Conservation (phyloP, 2,329 filamentous ascomycete genomes). For the Xylogone sp. region DNA sequence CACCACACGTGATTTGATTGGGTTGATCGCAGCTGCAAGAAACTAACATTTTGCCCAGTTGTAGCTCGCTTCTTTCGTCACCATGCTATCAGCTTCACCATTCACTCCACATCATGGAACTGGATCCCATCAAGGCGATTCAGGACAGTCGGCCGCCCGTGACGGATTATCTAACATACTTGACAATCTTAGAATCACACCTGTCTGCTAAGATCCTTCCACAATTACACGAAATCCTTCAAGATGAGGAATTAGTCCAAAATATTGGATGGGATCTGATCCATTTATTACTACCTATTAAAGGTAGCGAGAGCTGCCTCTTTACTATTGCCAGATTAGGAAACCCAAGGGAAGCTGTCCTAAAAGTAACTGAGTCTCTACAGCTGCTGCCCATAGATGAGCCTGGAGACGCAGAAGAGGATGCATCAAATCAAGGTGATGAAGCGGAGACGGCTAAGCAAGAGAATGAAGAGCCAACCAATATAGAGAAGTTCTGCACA, state of each 20-base stretch:
- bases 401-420: slow-evolving; percentile 14
- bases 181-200: slow-evolving; percentile 74
- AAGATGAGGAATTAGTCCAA: slow-evolving; percentile 64
- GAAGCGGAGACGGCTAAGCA: slow-evolving; percentile 10
- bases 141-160: slow-evolving; percentile 38
- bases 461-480: slow-evolving; percentile 13
- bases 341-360: slow-evolving; percentile 76
- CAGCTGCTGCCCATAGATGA: slow-evolving; percentile 50
- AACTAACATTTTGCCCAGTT: no score
- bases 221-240: slow-evolving; percentile 62
- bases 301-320: slow-evolving; percentile 67
- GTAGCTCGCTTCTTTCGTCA: not conserved
- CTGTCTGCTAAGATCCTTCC: slow-evolving; percentile 64
- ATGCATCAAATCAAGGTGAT: slow-evolving; percentile 8
- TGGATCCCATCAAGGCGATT: slow-evolving; percentile 23
- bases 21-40: no score
- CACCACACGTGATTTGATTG: no score
- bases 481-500: slow-evolving; percentile 56
- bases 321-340: slow-evolving; percentile 72
- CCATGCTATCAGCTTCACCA: not conserved
- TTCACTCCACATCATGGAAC: slow-evolving; percentile 10
- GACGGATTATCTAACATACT: slow-evolving; percentile 69
- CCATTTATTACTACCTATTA: slow-evolving; percentile 65
- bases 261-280: slow-evolving; percentile 85
- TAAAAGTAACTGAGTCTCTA: slow-evolving; percentile 74